Evolutionary conservation across 192 early-diverging fungal genomes (phyloP).

Genomic region (Backusella morwellensis): DNA sequence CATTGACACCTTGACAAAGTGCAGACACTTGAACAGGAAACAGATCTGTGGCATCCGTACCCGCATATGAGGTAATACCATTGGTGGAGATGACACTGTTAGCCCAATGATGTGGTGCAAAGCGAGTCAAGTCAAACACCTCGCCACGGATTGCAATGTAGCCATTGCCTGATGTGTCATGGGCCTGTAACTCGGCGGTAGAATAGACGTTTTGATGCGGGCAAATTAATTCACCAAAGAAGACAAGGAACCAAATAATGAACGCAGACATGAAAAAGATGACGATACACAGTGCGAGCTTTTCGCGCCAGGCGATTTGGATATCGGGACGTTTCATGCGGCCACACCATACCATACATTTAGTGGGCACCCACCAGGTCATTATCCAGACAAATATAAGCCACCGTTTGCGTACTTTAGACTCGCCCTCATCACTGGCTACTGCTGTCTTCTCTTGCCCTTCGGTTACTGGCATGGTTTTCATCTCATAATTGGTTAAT

Average conservation of each 20-base stretch:
- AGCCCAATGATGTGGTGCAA: conserved; percentile 54
- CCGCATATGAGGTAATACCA: conserved; percentile 58
- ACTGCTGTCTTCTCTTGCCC: conserved; percentile 33
- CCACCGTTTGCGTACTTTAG: conserved; percentile 75
- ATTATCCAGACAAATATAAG: conserved; percentile 73
- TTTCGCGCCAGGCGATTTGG: conserved; percentile 96
- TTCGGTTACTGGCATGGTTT: conserved; percentile 29
- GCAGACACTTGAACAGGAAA: conserved; percentile 78
- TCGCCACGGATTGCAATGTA: conserved; percentile 77
- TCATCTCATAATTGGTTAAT: background rate
- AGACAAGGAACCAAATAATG: conserved; percentile 85
- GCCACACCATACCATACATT: conserved; percentile 65
- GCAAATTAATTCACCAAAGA: conserved; percentile 73
- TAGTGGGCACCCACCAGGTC: conserved; percentile 82
- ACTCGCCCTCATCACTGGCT: background rate
- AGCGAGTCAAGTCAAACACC: conserved; percentile 75
- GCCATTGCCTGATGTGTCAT: conserved; percentile 47
- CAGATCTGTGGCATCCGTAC: conserved; percentile 57
- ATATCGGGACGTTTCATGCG: conserved; percentile 77
- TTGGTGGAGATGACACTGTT: conserved; percentile 49
- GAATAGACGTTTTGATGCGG: conserved; percentile 74
- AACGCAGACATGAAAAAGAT: conserved; percentile 77
- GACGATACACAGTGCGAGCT: conserved; percentile 89
- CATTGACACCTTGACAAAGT: conserved; percentile 46
- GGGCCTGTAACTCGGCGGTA: conserved; percentile 49